These are phyloP conservation scores for Chlorociboria aeruginascens DNA, from an alignment of 495 filamentous ascomycete species.

Conservation along the genomic window DNA sequence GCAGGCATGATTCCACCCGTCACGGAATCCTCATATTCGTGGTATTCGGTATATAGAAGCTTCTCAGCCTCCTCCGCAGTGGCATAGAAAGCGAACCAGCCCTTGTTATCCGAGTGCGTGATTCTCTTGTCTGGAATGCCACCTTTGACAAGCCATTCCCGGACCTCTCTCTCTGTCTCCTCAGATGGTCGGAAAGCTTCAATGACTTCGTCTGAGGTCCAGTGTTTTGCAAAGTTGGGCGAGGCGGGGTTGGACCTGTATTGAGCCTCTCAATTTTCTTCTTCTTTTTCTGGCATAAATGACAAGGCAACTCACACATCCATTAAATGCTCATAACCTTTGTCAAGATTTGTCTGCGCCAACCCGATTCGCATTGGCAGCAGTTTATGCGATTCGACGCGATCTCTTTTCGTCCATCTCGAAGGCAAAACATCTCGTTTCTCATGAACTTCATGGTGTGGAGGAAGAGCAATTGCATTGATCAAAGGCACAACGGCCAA, in stretches of 20 bases:
- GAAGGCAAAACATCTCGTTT: background rate
- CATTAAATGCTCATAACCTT: constrained; percentile 39
- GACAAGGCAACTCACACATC: constrained; percentile 21
- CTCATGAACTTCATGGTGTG: constrained; percentile 9
- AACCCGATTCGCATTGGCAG: constrained; percentile 44
- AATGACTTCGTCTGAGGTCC: constrained; percentile 28
- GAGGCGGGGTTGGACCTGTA: constrained; percentile 22
- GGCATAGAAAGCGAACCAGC: constrained; percentile 40
- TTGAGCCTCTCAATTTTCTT: background rate
- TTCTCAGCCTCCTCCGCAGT: constrained; percentile 38
- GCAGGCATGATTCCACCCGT: constrained; percentile 27
- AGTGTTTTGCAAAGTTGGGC: constrained; percentile 36
- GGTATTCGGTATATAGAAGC: constrained; percentile 46
- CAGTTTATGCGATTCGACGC: constrained; percentile 4
- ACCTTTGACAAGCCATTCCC: constrained; percentile 32
- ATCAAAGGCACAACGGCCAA: background rate
- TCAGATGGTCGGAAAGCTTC: constrained; percentile 33
- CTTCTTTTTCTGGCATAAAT: background rate
- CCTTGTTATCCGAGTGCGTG: constrained; percentile 34
- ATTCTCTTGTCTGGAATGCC: constrained; percentile 36
- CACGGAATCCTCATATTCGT: constrained; percentile 38
- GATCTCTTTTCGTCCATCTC: constrained; percentile 8
- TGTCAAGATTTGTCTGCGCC: constrained; percentile 38
- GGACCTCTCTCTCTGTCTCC: constrained; percentile 29
- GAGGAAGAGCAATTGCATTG: background rate